Evolutionary conservation across 257 asterid genomes (phyloP).

Genomic region (Dorcoceras hygrometricum): DNA sequence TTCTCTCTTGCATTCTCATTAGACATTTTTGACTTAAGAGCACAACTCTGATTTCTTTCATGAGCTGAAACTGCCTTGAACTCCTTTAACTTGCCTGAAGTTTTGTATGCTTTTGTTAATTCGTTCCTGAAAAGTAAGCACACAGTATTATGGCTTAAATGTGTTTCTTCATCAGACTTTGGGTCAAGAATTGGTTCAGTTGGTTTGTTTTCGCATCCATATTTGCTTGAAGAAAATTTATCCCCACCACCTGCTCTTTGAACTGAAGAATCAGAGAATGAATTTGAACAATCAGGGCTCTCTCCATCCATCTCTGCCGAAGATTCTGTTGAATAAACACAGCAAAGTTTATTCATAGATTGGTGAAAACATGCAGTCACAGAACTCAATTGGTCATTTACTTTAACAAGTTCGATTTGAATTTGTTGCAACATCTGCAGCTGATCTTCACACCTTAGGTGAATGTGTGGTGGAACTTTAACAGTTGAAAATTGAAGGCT

Average conservation of each 20-base stretch:
- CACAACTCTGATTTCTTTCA: conserved; percentile 25
- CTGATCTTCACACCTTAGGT: too few species aligned
- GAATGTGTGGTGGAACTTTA: too few species aligned
- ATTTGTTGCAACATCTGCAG: too few species aligned
- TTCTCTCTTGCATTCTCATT: conserved; percentile 23
- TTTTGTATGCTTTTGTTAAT: conserved; percentile 31
- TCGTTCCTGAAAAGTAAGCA: conserved; percentile 34
- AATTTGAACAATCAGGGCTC: conserved; percentile 34
- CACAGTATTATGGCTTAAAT: conserved; percentile 19
- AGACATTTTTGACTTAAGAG: conserved; percentile 15
- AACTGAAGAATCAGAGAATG: conserved; percentile 37
- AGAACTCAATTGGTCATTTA: conserved; percentile 32
- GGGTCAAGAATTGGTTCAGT: conserved; percentile 22
- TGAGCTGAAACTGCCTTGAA: conserved; percentile 28
- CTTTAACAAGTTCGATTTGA: too few species aligned
- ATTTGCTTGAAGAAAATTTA: conserved; percentile 21
- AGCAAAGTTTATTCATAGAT: conserved; percentile 18
- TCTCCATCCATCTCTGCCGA: conserved; percentile 30
- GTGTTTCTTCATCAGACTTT: conserved; percentile 27
- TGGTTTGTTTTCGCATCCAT: conserved; percentile 9
- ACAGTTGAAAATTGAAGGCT: too few species aligned
- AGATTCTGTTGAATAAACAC: conserved; percentile 25
- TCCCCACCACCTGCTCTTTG: conserved; percentile 28
- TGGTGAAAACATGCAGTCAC: conserved; percentile 30
- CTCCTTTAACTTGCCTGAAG: conserved; percentile 35